Evolutionary conservation across 768 basidiomycete species (phyloP), one percentile per base, ranked within the genome.

Genomic region (Amanita brunnescens): DNA sequence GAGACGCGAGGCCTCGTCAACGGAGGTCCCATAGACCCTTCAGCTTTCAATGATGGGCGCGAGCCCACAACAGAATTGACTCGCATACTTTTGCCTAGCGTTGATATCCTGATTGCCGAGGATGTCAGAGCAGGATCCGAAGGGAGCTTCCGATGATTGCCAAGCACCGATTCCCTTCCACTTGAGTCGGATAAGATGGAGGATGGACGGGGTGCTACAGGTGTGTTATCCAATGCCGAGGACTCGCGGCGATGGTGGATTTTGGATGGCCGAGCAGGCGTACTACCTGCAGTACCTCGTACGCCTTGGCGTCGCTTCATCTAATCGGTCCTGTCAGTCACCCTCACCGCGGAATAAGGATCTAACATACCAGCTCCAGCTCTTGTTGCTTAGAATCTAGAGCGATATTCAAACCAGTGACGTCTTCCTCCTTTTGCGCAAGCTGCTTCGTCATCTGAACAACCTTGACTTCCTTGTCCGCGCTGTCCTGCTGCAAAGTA

Each of bases 321-420:
- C 84, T 85, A 58, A 30, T 47, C 37, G 8, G 21, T 52, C 16
- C 23, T 34, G n/a, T 33, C 21, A 59, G 20, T 8, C 24, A 24
- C 47, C n/a, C 46, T 14, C 9, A 18, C 34, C 7, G n/a, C 30
- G 23, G 29, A 32, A 29, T 20, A 49, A 38, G 29, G 56, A 46
- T 26, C 34, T 12, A 35, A 59, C 50, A 74, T 53, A 96, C 93
- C 65, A 94, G 62, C 62, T 95, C 91, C 34, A 96, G 70, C 64
- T 95, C 93, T 64, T 94, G 91, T 60, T 96, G 93, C 67, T 96
- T 96, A 21, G 91, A 84, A 65, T 94, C 91, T 49, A 96, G 67
- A 0, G 92, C 93, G 32, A 94, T 91, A 59, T 95, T 93, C 58
- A 95, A 67, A n/a, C 88, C 86, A 43, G 77, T 67, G 18, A 87